Percentiles rank a stretch among this genome's conserved stretches.
Evolutionary conservation across 352 stramenopile genomes (phyloP).

Genomic region (Phytophthora vignae): DNA sequence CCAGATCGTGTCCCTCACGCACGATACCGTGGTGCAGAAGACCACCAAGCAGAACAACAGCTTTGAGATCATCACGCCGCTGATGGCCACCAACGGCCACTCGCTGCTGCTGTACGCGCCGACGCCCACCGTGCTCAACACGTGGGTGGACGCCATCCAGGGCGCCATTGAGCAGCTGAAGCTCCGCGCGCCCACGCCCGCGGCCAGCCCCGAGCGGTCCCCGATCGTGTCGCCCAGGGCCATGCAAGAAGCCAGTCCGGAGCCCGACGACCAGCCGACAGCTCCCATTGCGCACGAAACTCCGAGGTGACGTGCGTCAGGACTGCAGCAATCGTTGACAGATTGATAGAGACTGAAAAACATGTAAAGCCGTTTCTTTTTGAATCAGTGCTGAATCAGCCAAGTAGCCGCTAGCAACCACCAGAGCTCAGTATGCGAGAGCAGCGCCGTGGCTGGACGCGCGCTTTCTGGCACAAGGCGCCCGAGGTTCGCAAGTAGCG

Average conservation of each 20-base stretch:
- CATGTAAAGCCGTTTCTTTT: constrained; percentile 26
- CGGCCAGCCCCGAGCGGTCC: constrained; percentile 25
- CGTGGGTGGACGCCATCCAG: constrained; percentile 73
- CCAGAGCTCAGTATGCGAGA: neutral
- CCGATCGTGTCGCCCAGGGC: constrained; percentile 31
- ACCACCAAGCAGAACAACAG: constrained; percentile 81
- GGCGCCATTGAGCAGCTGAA: constrained; percentile 57
- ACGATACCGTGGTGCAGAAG: constrained; percentile 70
- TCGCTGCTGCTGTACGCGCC: constrained; percentile 74
- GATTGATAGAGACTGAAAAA: constrained; percentile 28
- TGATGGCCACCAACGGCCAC: constrained; percentile 72
- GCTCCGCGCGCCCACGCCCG: constrained; percentile 15
- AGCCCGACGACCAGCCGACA: constrained; percentile 27
- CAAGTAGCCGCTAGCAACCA: neutral
- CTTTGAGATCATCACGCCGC: constrained; percentile 78
- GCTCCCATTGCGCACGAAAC: constrained; percentile 11
- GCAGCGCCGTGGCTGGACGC: neutral
- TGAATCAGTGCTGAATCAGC: neutral
- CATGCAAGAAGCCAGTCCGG: constrained; percentile 35
- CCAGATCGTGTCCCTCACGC: constrained; percentile 76
- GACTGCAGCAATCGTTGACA: neutral
- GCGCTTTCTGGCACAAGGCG: constrained; percentile 10
- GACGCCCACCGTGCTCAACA: constrained; percentile 50
- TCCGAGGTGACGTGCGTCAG: constrained; percentile 22
- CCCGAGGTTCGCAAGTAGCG: constrained; percentile 14